These are phyloP conservation scores for Martiniozyma abietophila DNA, from an alignment of 805 yeast species.

Conservation along the genomic window DNA sequence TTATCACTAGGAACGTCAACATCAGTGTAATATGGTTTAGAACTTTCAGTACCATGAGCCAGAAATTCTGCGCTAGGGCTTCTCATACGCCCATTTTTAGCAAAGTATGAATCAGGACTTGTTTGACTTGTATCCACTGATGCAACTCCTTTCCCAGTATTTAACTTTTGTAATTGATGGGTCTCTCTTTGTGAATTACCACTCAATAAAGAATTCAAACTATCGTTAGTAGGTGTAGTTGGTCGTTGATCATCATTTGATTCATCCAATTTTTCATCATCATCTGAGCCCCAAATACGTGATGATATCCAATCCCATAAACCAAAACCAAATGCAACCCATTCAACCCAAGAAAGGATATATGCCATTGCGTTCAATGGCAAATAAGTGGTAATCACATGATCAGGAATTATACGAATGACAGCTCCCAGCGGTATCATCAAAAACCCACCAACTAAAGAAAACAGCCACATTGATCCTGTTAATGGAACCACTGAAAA, in stretches of 20 bases:
- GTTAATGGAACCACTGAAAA: constrained; percentile 76
- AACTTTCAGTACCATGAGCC: too few relatives aligned
- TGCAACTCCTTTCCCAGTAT: too few relatives aligned
- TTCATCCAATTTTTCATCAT: constrained; percentile 2
- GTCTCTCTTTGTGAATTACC: too few relatives aligned
- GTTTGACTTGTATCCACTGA: background rate
- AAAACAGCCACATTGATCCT: constrained; percentile 83
- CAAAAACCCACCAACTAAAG: constrained; percentile 68
- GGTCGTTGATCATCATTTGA: too few relatives aligned
- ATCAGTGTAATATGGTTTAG: too few relatives aligned
- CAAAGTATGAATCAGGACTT: too few relatives aligned
- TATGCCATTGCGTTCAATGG: constrained; percentile 41
- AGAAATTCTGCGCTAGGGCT: too few relatives aligned
- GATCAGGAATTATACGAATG: constrained; percentile 77
- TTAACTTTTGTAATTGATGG: constrained; percentile 3
- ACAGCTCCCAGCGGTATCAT: constrained; percentile 75
- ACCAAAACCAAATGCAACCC: constrained; percentile 14
- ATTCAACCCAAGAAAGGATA: constrained; percentile 22
- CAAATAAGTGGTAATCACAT: constrained; percentile 55
- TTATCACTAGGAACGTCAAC: too few relatives aligned
- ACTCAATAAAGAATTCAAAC: too few relatives aligned
- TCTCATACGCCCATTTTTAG: too few relatives aligned
- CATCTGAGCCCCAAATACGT: background rate
- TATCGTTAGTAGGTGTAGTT: too few relatives aligned
- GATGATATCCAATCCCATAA: constrained; percentile 3